phyloP scores from a whole-genome alignment of 345 rosid genomes.

The Citropsis articulata region DNA sequence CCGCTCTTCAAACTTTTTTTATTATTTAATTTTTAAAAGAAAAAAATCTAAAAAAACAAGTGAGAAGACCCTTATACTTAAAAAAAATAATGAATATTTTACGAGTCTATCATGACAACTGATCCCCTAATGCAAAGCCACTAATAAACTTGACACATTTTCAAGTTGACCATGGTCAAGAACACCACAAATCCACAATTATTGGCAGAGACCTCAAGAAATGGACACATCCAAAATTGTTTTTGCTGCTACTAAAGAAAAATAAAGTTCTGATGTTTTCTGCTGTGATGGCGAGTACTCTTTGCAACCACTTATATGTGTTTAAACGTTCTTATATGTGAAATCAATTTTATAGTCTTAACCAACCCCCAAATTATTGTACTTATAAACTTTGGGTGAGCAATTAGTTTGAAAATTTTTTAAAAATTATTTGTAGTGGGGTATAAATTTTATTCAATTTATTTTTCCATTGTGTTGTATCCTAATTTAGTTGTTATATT shows the following conservation, averaged over 20 bases:
- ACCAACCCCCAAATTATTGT: too few relatives aligned
- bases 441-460: too few relatives aligned
- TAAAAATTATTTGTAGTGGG: too few relatives aligned
- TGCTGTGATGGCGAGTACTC: constrained; percentile 75
- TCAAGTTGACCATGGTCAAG: constrained; percentile 38
- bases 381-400: too few relatives aligned
- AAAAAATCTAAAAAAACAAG: too few relatives aligned
- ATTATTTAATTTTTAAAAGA: too few relatives aligned
- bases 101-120: too few relatives aligned
- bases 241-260: constrained; percentile 43
- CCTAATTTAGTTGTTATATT: too few relatives aligned
- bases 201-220: constrained; percentile 95
- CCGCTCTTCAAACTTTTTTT: rapidly evolving
- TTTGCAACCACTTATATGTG: constrained; percentile 65
- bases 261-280: constrained; percentile 77
- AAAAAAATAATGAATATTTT: too few relatives aligned
- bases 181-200: constrained; percentile 39
- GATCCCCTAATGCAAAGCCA: rapidly evolving
- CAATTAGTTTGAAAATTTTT: too few relatives aligned
- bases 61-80: rapidly evolving
- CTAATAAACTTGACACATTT: constrained; percentile 31
- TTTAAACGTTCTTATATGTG: constrained; percentile 5
- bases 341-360: background rate
- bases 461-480: too few relatives aligned
- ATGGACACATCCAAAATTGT: constrained; percentile 80